phyloP scores from a whole-genome alignment of 257 asterid species.

The Schizonepeta tenuifolia region DNA sequence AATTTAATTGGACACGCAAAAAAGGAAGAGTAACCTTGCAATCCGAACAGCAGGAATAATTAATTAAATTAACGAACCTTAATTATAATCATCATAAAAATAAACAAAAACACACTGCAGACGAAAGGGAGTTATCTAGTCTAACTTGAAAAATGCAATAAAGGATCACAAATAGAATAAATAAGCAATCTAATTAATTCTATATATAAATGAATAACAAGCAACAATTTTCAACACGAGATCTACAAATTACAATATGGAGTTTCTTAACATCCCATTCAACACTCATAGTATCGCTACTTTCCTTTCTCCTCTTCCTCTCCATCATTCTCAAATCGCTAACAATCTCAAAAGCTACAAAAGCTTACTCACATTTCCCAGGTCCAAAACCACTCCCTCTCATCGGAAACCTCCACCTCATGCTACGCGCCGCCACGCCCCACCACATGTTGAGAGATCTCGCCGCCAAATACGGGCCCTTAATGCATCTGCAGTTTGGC shows the following conservation, averaged over 20 bases:
- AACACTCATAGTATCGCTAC: background rate
- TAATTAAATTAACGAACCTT: too few relatives aligned
- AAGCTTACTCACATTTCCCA: background rate
- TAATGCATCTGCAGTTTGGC: background rate
- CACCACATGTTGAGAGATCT: background rate
- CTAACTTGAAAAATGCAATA: too few relatives aligned
- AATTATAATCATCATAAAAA: too few relatives aligned
- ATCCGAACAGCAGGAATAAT: too few relatives aligned
- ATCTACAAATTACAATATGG: background rate
- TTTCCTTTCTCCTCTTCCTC: background rate
- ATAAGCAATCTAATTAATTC: too few relatives aligned
- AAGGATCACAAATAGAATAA: too few relatives aligned
- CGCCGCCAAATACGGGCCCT: background rate
- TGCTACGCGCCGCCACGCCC: background rate
- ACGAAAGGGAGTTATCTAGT: too few relatives aligned
- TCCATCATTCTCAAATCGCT: background rate
- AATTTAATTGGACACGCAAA: too few relatives aligned
- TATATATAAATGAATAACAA: background rate
- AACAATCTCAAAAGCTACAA: background rate
- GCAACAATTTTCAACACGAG: background rate
- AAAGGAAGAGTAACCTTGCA: too few relatives aligned
- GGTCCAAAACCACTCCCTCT: slow-evolving; percentile 5
- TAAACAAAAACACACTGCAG: too few relatives aligned
- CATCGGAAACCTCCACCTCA: slow-evolving; percentile 13
- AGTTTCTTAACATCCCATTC: background rate